A percentile compares a stretch with the other conserved stretches of the same genome.
phyloP scores from a whole-genome alignment of 148 eudicot species.

The Rhododendron vialii region DNA sequence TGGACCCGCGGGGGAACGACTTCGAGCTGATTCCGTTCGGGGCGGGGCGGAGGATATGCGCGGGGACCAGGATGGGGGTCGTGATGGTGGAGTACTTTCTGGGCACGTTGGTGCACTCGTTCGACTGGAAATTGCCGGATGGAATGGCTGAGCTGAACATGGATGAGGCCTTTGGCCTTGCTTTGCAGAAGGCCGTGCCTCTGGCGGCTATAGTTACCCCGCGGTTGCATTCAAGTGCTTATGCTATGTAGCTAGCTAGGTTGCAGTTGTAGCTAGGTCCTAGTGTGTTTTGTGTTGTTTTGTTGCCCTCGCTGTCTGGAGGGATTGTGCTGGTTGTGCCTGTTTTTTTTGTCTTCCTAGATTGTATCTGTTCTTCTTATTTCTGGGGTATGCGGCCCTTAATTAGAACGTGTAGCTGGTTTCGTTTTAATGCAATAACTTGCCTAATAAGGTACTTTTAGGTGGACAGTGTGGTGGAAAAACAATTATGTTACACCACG shows the following conservation, averaged over 20 bases:
- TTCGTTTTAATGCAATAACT: too few relatives aligned
- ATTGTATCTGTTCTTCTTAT: too few relatives aligned
- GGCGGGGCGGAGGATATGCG: slow-evolving; percentile 42
- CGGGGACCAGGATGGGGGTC: slow-evolving; percentile 31
- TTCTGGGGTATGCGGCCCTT: too few relatives aligned
- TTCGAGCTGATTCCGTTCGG: slow-evolving; percentile 42
- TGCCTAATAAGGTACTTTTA: too few relatives aligned
- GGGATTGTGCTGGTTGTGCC: too few relatives aligned
- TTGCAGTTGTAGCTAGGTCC: not conserved
- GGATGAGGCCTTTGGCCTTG: slow-evolving; percentile 32
- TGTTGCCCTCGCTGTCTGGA: too few relatives aligned
- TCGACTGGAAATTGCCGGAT: slow-evolving; percentile 30
- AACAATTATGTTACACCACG: too few relatives aligned
- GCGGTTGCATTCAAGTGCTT: not conserved
- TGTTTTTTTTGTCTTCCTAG: too few relatives aligned
- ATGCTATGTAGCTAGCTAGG: not conserved
- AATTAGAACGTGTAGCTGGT: too few relatives aligned
- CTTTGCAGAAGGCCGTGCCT: slow-evolving; percentile 23
- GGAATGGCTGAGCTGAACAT: slow-evolving; percentile 19
- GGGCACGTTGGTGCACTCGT: slow-evolving; percentile 33
- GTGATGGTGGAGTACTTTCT: slow-evolving; percentile 26
- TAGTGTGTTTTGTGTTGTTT: too few relatives aligned
- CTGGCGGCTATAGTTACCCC: not conserved
- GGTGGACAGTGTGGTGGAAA: too few relatives aligned
- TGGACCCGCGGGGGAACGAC: slow-evolving; percentile 25